phyloP scores from a whole-genome alignment of 768 basidiomycete genomes.

The Russula compacta region DNA sequence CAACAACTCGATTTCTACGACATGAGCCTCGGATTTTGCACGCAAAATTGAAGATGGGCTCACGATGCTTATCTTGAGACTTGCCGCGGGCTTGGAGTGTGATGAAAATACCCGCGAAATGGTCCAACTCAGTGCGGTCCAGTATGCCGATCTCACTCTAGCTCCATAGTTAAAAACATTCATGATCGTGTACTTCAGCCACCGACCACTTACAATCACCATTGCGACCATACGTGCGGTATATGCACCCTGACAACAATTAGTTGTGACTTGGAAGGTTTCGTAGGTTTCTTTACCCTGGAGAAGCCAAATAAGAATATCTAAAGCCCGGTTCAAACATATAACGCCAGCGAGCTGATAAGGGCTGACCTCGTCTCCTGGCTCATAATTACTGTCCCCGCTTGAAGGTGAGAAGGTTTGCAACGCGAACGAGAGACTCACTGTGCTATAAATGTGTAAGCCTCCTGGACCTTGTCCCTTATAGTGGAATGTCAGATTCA shows the following conservation, averaged over 20 bases:
- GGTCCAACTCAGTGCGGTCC: constrained; percentile 61
- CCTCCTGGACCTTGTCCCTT: constrained; percentile 72
- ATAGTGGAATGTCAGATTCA: constrained; percentile 5
- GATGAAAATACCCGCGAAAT: constrained; percentile 56
- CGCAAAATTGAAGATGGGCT: background rate
- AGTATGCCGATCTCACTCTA: constrained; percentile 67
- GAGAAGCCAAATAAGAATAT: constrained; percentile 76
- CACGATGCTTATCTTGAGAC: constrained; percentile 37
- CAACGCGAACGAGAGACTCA: constrained; percentile 29
- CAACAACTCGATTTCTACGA: constrained; percentile 31
- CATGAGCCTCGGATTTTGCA: background rate
- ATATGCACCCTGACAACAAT: constrained; percentile 51
- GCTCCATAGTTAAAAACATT: constrained; percentile 5
- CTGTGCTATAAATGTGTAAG: constrained; percentile 76
- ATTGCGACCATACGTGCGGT: constrained; percentile 66
- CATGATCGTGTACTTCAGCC: background rate
- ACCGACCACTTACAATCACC: constrained; percentile 45
- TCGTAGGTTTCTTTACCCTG: constrained; percentile 36
- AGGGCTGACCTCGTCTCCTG: constrained; percentile 55
- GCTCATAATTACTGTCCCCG: constrained; percentile 49
- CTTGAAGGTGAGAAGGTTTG: background rate
- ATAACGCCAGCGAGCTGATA: background rate
- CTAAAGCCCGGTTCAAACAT: constrained; percentile 27
- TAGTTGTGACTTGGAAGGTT: background rate
- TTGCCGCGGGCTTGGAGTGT: constrained; percentile 56